phyloP scores from a whole-genome alignment of 495 filamentous ascomycete genomes.

The Pyrenula aspistea region DNA sequence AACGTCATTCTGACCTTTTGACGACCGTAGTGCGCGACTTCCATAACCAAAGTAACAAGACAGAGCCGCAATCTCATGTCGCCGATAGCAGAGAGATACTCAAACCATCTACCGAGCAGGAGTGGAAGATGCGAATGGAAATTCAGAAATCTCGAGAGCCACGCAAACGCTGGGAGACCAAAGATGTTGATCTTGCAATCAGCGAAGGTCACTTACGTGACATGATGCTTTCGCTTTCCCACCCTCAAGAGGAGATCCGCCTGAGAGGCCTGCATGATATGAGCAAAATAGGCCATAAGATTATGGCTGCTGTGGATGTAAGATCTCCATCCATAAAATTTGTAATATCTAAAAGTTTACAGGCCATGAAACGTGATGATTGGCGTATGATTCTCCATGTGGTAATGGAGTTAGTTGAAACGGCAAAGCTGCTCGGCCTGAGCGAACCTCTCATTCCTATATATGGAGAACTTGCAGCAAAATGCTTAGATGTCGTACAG shows the following conservation, averaged over 20 bases:
- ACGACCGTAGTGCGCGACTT: slow-evolving; percentile 9
- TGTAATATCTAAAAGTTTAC: slow-evolving; percentile 6
- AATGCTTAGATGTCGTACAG: slow-evolving; percentile 51
- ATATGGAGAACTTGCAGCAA: slow-evolving; percentile 60
- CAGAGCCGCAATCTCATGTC: neutral
- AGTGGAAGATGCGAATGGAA: neutral
- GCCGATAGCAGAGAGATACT: neutral
- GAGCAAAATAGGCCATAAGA: slow-evolving; percentile 42
- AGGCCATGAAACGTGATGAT: slow-evolving; percentile 59
- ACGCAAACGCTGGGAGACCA: slow-evolving; percentile 51
- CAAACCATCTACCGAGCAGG: neutral
- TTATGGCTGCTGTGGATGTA: too few relatives aligned
- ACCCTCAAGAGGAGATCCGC: slow-evolving; percentile 58
- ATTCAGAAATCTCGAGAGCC: slow-evolving; percentile 24
- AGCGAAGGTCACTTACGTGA: slow-evolving; percentile 57
- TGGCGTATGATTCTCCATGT: slow-evolving; percentile 65
- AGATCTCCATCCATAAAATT: too few relatives aligned
- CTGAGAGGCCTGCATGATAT: slow-evolving; percentile 62
- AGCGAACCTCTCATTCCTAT: slow-evolving; percentile 56
- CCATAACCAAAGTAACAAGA: slow-evolving; percentile 15
- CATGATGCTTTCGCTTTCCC: slow-evolving; percentile 63
- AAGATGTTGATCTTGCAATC: slow-evolving; percentile 60
- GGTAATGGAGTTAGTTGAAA: slow-evolving; percentile 66
- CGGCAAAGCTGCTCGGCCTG: slow-evolving; percentile 41
- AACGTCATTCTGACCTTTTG: slow-evolving; percentile 9